Conservation (phyloP, 2,329 filamentous ascomycete genomes). For the Anisogramma anomala region DNA sequence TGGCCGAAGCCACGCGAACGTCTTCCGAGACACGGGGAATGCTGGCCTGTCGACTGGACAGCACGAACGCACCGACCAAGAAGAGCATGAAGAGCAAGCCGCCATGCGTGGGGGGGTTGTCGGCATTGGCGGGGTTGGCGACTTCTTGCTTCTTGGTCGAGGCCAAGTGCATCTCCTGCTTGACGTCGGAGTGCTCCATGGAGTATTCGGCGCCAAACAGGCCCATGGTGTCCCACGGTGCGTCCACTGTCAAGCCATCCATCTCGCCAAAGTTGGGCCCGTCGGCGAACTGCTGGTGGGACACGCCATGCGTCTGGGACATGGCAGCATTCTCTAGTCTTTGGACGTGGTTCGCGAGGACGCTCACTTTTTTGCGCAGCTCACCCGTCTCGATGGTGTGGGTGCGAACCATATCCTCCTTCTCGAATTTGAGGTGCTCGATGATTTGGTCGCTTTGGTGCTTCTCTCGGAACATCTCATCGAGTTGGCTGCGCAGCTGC, state of each 20-base stretch:
- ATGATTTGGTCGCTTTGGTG: conserved; percentile 65
- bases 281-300: conserved; percentile 26
- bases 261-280: conserved; percentile 66
- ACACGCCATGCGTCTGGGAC: conserved; percentile 17
- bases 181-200: conserved; percentile 47
- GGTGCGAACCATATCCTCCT: conserved; percentile 77
- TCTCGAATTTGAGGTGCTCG: conserved; percentile 68
- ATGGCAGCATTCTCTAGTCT: conserved; percentile 54
- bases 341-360: conserved; percentile 63
- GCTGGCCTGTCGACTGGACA: conserved; percentile 69
- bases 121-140: conserved; percentile 35
- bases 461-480: conserved; percentile 61
- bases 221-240: conserved; percentile 70
- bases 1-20: conserved; percentile 65
- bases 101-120: conserved; percentile 63
- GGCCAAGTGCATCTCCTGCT: conserved; percentile 45
- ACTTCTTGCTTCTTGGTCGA: conserved; percentile 43
- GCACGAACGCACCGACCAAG: conserved; percentile 89
- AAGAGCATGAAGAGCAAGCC: conserved; percentile 88
- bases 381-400: conserved; percentile 87
- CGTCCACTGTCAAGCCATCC: conserved; percentile 71
- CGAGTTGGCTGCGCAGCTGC: conserved; percentile 55
- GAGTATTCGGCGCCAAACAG: conserved; percentile 59
- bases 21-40: conserved; percentile 72
- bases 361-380: conserved; percentile 81